Evolutionary conservation across 176 grass and related monocot genomes (phyloP).

Genomic region (Carex littledalei): DNA sequence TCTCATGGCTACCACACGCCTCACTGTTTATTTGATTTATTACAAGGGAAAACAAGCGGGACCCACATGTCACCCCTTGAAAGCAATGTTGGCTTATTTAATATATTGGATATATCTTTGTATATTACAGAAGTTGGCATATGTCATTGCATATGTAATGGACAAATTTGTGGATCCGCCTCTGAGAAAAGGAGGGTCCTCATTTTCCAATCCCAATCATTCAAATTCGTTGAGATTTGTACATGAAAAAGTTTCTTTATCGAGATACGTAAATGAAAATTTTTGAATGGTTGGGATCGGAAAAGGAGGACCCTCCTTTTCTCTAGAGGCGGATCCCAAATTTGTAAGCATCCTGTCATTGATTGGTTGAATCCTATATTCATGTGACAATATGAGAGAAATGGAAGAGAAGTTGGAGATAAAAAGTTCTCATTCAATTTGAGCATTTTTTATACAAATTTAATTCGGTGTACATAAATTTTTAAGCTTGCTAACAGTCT

Average conservation of each 20-base stretch:
- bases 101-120: background rate
- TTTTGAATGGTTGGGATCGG: too few species aligned
- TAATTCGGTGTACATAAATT: too few species aligned
- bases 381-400: background rate
- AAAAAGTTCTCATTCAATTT: background rate
- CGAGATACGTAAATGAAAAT: too few species aligned
- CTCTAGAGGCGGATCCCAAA: too few species aligned
- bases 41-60: background rate
- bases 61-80: constrained; percentile 7
- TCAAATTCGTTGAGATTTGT: too few species aligned
- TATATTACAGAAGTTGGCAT: background rate
- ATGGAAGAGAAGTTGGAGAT: background rate
- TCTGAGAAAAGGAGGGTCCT: too few species aligned
- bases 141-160: constrained; percentile 24
- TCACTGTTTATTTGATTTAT: background rate
- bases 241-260: too few species aligned
- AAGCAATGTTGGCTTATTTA: background rate
- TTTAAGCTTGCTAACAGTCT: background rate
- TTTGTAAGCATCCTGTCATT: background rate
- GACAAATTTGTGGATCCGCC: too few species aligned
- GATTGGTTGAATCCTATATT: background rate
- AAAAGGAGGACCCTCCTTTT: too few species aligned
- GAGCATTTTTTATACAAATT: background rate
- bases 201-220: too few species aligned
- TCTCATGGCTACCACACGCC: constrained; percentile 7